Evolutionary conservation across 2,329 filamentous ascomycete species (phyloP).

Genomic region (Penicillium sp.): DNA sequence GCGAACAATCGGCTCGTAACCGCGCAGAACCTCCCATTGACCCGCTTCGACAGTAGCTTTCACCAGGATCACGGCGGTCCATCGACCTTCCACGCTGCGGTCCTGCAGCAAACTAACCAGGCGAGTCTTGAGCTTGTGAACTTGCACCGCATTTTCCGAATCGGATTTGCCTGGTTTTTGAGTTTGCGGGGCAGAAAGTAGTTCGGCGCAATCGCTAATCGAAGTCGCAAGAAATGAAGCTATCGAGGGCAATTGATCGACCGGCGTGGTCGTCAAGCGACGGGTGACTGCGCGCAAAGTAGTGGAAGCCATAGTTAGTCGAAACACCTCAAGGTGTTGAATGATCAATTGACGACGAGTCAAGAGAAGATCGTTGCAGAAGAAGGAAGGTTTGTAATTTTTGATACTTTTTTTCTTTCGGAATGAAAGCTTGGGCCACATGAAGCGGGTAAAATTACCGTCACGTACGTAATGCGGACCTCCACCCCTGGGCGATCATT

Average conservation of each 20-base stretch:
- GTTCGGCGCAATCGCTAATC: slow-evolving; percentile 51
- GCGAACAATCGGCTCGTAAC: slow-evolving; percentile 69
- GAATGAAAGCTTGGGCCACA: slow-evolving; percentile 29
- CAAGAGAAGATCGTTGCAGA: slow-evolving; percentile 5
- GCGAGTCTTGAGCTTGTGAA: slow-evolving; percentile 77
- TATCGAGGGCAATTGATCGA: slow-evolving; percentile 68
- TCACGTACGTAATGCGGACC: slow-evolving; percentile 20
- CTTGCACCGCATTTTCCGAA: slow-evolving; percentile 63
- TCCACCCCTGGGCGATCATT: slow-evolving; percentile 26
- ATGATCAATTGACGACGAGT: neutral
- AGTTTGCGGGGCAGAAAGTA: slow-evolving; percentile 59
- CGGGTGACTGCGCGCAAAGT: slow-evolving; percentile 44
- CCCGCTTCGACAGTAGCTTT: slow-evolving; percentile 79
- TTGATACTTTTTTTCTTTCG: slow-evolving; percentile 12
- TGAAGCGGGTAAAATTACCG: slow-evolving; percentile 28
- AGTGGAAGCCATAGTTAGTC: slow-evolving; percentile 26
- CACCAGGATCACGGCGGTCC: slow-evolving; percentile 70
- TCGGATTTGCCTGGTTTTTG: slow-evolving; percentile 58
- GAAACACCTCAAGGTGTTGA: neutral
- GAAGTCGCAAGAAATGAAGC: slow-evolving; percentile 62
- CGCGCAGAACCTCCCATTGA: slow-evolving; percentile 74
- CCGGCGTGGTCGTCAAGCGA: slow-evolving; percentile 63
- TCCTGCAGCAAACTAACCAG: slow-evolving; percentile 74
- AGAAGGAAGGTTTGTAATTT: slow-evolving; percentile 13
- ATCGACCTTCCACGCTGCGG: slow-evolving; percentile 67